Base-by-base conservation (phyloP, 371 early-diverging fungal genomes). In the Mucor indicus region DNA sequence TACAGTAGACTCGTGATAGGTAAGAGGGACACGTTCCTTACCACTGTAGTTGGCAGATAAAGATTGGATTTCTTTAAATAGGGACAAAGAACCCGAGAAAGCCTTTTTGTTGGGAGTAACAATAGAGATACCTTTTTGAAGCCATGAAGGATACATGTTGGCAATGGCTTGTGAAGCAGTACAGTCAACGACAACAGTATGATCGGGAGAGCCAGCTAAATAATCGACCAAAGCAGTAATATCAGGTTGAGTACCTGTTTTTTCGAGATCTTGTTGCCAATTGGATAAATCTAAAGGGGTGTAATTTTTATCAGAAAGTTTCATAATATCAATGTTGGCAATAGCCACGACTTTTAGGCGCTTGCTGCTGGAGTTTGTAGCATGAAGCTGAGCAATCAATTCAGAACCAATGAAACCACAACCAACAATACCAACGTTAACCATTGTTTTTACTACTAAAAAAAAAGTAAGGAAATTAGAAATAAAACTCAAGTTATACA, bases 51-150 rank as follows among this genome's bases (percentile, higher is more conserved):
- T 69, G 37, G 60, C 61, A 15, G 83, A 57, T 52, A 81, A 53
- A 20, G 71, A 60, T 32, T 66, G 59, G 55, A 96, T 92, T 55
- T 77, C 73, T 39, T 81, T 77, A 73, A 80, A 95, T 21, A 91
- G 66, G 10, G 55, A 50, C 21, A 84, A 39, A 37, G 80, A 65
- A 22, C 88, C 84, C 2, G 91, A 86, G 70, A 95, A 95, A 6
- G 80, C 95, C 80, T 96, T 96, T 77, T 98, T 98, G 87, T 98
- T 98, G 40, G 97, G 95, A 8, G 98, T 96, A 37, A 95, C 94
- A 23, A 98, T 69, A 50, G 89, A 87, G 46, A 92, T 62, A 13
- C 92, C 90, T 23, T 63, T 61, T 35, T 72, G 49, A 36, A 95
- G 68, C 89, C 90, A 93, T 13, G 61, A 38, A 20, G 92, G 91